A percentile compares a stretch with the other conserved stretches of the same genome.
Evolutionary conservation across 176 grass and related monocot species (phyloP).

Genomic region (Oryza punctata): DNA sequence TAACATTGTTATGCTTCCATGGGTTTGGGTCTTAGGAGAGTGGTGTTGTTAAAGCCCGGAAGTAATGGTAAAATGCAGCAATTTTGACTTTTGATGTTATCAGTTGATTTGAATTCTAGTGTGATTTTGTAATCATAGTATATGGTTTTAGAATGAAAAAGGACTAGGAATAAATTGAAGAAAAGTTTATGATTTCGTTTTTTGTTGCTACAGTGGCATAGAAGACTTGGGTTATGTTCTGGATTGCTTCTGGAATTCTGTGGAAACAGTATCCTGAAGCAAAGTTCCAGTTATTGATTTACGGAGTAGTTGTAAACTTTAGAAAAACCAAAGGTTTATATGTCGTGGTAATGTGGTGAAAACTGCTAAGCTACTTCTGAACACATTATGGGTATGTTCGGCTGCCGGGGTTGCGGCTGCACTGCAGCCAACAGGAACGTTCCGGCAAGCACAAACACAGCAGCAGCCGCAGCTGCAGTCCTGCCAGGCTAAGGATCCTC

Average conservation of each 20-base stretch:
- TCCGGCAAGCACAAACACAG: too few relatives aligned
- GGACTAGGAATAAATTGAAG: neutral
- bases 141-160: neutral
- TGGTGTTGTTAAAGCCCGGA: neutral
- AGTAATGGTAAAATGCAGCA: neutral
- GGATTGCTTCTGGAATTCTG: constrained; percentile 2
- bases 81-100: constrained; percentile 18
- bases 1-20: neutral
- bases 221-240: neutral
- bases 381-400: neutral
- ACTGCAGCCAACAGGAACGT: too few relatives aligned
- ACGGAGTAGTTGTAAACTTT: neutral
- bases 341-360: neutral
- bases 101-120: neutral
- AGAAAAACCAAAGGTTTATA: constrained; percentile 1
- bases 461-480: too few relatives aligned
- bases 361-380: neutral
- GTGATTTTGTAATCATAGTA: neutral
- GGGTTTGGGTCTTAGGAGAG: neutral
- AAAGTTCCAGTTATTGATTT: neutral
- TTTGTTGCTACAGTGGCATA: constrained; percentile 1
- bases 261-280: constrained; percentile 13
- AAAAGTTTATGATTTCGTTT: neutral
- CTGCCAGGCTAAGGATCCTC: neutral
- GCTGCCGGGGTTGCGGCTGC: too few relatives aligned